Evolutionary conservation across 441 rosid genomes (phyloP).

Genomic region (Manihot esculenta): DNA sequence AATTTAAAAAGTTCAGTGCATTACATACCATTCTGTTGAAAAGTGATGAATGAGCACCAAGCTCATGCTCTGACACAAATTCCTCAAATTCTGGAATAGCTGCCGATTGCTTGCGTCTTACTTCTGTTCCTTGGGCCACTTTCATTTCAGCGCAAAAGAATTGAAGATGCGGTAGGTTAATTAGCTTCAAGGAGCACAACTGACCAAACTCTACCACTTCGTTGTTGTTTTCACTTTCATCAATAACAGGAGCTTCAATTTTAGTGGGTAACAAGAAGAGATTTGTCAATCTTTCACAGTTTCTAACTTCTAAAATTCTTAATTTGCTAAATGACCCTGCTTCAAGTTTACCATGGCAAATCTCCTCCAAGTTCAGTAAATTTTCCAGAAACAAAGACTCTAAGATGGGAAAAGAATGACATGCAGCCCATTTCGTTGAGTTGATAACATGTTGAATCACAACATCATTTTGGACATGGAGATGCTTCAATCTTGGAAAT

Average conservation of each 20-base stretch:
- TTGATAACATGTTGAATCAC: background rate
- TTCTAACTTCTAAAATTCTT: too few species aligned
- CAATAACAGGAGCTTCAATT: slow-evolving; percentile 2
- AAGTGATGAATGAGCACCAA: background rate
- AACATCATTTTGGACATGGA: background rate
- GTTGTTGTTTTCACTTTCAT: too few species aligned
- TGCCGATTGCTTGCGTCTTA: background rate
- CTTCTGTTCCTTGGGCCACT: background rate
- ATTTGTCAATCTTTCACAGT: too few species aligned
- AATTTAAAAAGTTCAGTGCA: background rate
- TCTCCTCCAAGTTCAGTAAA: too few species aligned
- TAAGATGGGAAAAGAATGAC: background rate
- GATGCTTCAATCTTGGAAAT: slow-evolving; percentile 21
- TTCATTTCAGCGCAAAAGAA: slow-evolving; percentile 3
- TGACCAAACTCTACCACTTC: slow-evolving; percentile 6
- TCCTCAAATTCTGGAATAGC: background rate
- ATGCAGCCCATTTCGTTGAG: background rate
- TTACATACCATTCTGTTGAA: background rate
- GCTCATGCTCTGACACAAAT: background rate
- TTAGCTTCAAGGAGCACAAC: background rate
- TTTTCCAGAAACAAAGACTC: background rate
- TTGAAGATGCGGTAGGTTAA: background rate
- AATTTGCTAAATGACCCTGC: too few species aligned
- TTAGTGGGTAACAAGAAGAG: too few species aligned
- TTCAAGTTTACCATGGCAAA: too few species aligned